Evolutionary conservation across 1,139 yeast genomes (phyloP).

Genomic region (Pichia kudriavzevii): DNA sequence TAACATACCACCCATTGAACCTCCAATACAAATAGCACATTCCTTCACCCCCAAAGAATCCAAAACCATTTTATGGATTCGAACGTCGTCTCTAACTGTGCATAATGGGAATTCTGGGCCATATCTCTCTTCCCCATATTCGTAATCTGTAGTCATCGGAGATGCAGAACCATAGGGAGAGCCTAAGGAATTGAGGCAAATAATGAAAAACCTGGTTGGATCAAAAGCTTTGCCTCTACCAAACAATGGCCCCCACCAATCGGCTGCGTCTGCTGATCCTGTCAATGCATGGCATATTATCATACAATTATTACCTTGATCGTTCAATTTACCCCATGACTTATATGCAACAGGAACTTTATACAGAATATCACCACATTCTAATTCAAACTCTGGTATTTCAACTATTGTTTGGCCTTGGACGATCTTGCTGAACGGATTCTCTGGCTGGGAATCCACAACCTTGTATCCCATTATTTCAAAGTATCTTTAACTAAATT

Average conservation of each 20-base stretch:
- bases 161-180: slow-evolving; percentile 96
- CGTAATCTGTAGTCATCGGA: slow-evolving; percentile 70
- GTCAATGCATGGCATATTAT: slow-evolving; percentile 93
- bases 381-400: slow-evolving; percentile 68
- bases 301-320: slow-evolving; percentile 60
- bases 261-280: slow-evolving; percentile 90
- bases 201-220: slow-evolving; percentile 74
- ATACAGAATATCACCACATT: slow-evolving; percentile 68
- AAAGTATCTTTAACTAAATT: too few species aligned
- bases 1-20: slow-evolving; percentile 99
- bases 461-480: slow-evolving; percentile 21
- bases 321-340: slow-evolving; percentile 84
- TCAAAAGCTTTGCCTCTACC: slow-evolving; percentile 88
- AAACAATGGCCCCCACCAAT: slow-evolving; percentile 97
- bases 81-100: slow-evolving; percentile 85
- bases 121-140: slow-evolving; percentile 61
- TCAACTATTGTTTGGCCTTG: slow-evolving; percentile 75
- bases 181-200: slow-evolving; percentile 86
- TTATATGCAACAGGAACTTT: slow-evolving; percentile 91
- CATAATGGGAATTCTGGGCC: slow-evolving; percentile 95
- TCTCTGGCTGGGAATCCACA: slow-evolving; percentile 40
- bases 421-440: slow-evolving; percentile 68
- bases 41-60: slow-evolving; percentile 62
- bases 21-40: slow-evolving; percentile 85
- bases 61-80: slow-evolving; percentile 67